Evolutionary conservation across 768 basidiomycete genomes (phyloP).

Genomic region (Boletus vermiculosoides): DNA sequence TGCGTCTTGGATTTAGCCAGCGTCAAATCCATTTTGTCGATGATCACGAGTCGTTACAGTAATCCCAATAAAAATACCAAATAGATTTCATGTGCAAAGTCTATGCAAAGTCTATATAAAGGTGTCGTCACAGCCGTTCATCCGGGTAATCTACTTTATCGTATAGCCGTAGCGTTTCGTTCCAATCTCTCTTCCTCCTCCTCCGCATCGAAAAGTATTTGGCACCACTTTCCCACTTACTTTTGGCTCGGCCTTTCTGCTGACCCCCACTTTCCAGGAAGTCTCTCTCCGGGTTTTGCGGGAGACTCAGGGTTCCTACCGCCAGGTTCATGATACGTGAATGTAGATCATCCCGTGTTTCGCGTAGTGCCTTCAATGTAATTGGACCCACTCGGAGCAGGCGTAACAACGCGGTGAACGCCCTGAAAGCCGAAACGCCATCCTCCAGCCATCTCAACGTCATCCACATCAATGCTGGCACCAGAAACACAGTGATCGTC

Average conservation of each 20-base stretch:
- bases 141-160: conserved; percentile 81
- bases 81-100: neutral
- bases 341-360: conserved; percentile 56
- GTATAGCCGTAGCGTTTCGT: conserved; percentile 78
- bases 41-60: neutral
- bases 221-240: conserved; percentile 65
- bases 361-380: conserved; percentile 53
- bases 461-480: conserved; percentile 87
- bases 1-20: neutral
- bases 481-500: conserved; percentile 51
- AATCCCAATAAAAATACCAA: neutral
- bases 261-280: conserved; percentile 57
- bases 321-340: conserved; percentile 68
- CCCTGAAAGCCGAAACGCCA: conserved; percentile 74
- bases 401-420: conserved; percentile 58
- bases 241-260: conserved; percentile 68
- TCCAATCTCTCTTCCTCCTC: conserved; percentile 86
- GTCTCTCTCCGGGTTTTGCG: conserved; percentile 65
- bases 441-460: conserved; percentile 88
- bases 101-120: neutral
- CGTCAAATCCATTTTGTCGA: neutral
- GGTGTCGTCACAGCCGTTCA: conserved; percentile 34
- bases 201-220: conserved; percentile 79
- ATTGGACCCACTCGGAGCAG: conserved; percentile 61
- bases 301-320: conserved; percentile 54